phyloP scores from a whole-genome alignment of 768 basidiomycete genomes.

The Mycena amicta region DNA sequence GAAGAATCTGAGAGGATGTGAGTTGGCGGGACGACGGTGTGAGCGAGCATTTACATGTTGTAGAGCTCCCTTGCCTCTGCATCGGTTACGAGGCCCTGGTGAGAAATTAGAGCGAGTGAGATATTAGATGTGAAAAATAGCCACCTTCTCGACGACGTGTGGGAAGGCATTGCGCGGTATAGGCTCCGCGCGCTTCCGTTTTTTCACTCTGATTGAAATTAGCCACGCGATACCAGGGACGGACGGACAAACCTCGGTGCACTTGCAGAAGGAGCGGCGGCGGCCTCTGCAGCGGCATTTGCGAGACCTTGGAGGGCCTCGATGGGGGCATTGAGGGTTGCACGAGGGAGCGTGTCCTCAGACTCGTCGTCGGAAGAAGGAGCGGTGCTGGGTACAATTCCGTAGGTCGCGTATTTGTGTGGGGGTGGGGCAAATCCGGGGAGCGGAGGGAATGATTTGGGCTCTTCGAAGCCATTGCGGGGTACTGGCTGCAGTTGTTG shows the following conservation, averaged over 20 bases:
- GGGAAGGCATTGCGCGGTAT: slow-evolving; percentile 86
- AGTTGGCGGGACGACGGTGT: too few species aligned
- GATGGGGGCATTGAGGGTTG: slow-evolving; percentile 87
- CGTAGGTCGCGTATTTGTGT: slow-evolving; percentile 90
- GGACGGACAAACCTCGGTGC: slow-evolving; percentile 53
- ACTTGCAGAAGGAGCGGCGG: slow-evolving; percentile 71
- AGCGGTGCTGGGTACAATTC: slow-evolving; percentile 81
- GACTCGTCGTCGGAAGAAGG: slow-evolving; percentile 91
- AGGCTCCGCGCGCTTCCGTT: slow-evolving; percentile 82
- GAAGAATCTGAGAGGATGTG: slow-evolving; percentile 75
- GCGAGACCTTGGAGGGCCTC: slow-evolving; percentile 93
- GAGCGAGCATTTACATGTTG: slow-evolving; percentile 65
- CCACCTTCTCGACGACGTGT: slow-evolving; percentile 83
- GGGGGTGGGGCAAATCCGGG: slow-evolving; percentile 92
- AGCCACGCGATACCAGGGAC: slow-evolving; percentile 6
- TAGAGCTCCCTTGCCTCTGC: slow-evolving; percentile 87
- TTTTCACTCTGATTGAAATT: slow-evolving; percentile 60
- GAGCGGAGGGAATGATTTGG: slow-evolving; percentile 73
- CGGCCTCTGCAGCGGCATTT: slow-evolving; percentile 93
- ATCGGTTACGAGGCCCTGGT: slow-evolving; percentile 82
- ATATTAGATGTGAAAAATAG: slow-evolving; percentile 9
- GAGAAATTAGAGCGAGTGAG: slow-evolving; percentile 9
- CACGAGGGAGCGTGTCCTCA: slow-evolving; percentile 83
- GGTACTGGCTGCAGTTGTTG: slow-evolving; percentile 33
- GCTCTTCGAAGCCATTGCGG: slow-evolving; percentile 34